Conservation (phyloP, 192 early-diverging fungal species). For the Martensiomyces pterosporus region DNA sequence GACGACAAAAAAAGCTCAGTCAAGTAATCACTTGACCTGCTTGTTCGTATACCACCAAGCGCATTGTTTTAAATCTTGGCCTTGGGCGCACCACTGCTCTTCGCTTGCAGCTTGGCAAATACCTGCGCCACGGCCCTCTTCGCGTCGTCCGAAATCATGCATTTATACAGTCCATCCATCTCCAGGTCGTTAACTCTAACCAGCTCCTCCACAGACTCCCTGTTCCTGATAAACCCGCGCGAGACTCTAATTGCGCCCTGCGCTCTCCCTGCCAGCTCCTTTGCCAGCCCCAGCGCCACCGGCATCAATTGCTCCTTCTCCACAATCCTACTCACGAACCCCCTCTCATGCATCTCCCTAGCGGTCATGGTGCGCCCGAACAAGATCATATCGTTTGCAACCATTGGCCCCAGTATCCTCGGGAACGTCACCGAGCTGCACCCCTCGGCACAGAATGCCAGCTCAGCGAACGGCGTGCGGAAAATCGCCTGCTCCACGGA, state of each 20-base stretch:
- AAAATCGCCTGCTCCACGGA: constrained; percentile 60
- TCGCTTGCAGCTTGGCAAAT: constrained; percentile 32
- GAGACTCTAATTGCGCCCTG: constrained; percentile 56
- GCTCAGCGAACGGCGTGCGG: constrained; percentile 70
- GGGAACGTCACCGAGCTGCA: constrained; percentile 68
- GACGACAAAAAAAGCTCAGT: too few relatives aligned
- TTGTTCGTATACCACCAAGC: too few relatives aligned
- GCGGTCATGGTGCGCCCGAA: constrained; percentile 56
- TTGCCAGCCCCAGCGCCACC: constrained; percentile 50
- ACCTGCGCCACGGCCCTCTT: constrained; percentile 48
- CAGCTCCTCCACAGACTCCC: constrained; percentile 43
- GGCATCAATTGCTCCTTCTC: constrained; percentile 51
- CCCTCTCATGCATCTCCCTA: constrained; percentile 55
- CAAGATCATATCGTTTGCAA: constrained; percentile 68
- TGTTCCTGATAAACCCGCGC: constrained; percentile 52
- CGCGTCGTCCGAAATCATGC: constrained; percentile 55
- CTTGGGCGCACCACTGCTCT: background rate
- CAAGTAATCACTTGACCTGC: too few relatives aligned
- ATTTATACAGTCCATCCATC: constrained; percentile 53
- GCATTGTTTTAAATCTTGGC: constrained; percentile 19
- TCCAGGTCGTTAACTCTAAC: constrained; percentile 53
- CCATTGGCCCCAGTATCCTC: constrained; percentile 57
- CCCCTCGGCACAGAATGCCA: constrained; percentile 71
- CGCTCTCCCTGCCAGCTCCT: constrained; percentile 52
- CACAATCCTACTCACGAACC: constrained; percentile 55